Evolutionary conservation across 148 eudicot genomes (phyloP), one percentile per base, ranked within the genome.

Genomic region (Hydrangea macrophylla): DNA sequence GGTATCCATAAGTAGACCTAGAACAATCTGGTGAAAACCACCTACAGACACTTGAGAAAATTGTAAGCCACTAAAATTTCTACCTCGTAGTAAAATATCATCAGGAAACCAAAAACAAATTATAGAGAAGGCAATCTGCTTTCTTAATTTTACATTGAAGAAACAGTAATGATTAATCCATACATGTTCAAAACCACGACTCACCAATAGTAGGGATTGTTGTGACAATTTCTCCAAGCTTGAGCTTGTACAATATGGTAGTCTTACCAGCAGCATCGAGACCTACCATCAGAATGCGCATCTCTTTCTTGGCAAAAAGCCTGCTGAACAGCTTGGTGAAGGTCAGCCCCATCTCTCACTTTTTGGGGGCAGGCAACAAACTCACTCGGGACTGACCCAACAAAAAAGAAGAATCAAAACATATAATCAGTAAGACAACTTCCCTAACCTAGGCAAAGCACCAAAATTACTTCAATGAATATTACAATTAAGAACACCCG

Each of bases 221-320:
- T 1, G 77, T 67, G 32, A 73, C 77, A 44, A 73, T 73, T 51
- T 73, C 76, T 26, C 77, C 77, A 22, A 73, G 77, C 58, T 73
- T 67, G 55, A 73, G 67, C 20, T 67, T 73, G 67, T 67, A 73
- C 59, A 67, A 10, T 18, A 73, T 67, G 42, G 77, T 73, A 23
- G 72, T 73, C 70, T 73, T 73, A 60, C 77, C 72, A 67, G 77
- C 72, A 36, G 71, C 77, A 60, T 67, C 77, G 33, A 73, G 77
- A 73, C 77, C 77, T 27, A 67, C 72, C 77, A 73, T 73, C 28
- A 73, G 72, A 60, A 73, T 73, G 17, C 72, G 66, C 72, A 73
- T 73, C 67, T 73, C 77, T 40, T 73, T 73, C 72, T 73, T 73
- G 72, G 77, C 77, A 20, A 73, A 73, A 22, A 73, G 77, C 71